Evolutionary conservation across 2,329 filamentous ascomycete species (phyloP), one percentile per base, ranked within the genome.

Genomic region (Cladosporium sp.): DNA sequence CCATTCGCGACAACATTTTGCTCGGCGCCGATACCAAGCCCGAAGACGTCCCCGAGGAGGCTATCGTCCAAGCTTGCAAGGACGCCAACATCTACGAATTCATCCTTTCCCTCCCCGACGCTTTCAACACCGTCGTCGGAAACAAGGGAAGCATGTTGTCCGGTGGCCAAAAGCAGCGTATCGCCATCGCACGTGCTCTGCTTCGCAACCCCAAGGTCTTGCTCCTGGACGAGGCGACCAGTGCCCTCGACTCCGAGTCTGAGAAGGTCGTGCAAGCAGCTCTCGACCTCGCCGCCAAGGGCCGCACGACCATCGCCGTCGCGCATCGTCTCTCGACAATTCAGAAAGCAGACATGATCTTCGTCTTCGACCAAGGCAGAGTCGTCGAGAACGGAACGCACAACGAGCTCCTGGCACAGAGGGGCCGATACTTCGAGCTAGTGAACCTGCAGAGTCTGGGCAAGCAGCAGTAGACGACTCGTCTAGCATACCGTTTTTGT

Each of bases 71-170:
- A 73, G 93, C 91, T 1, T 97, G 93, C 82, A 89, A 89, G 66
- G 92, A 97, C 75, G 91, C 93, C 70, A 96, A 96, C 75, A 96
- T 96, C 69, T 93, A 93, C 79, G 92, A 96, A 73, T 96, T 96
- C 75, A 93, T 97, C 79, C 82, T 91, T 71, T 94, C 91, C 5
- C 82, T 96, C 21, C 92, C 91, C 76, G 84, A 81, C 77, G 82
- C 82, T 49, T 70, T 76, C 68, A 70, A 72, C 65, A 76, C 74
- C 1, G 68, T 76, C 2, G 93, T 96, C 32, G 94, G 95, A 30
- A 91, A 86, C 76, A 96, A 97, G 80, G 95, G 94, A 53, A 85
- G 88, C 18, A 86, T 97, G 75, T 81, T 97, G 18, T 93, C 90
- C 1, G 94, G 95, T 64, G 95, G 94, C 0, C 95, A 98, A 79